phyloP scores from a whole-genome alignment of 129 eudicot species.

The Pseudognaphalium luteoalbum region DNA sequence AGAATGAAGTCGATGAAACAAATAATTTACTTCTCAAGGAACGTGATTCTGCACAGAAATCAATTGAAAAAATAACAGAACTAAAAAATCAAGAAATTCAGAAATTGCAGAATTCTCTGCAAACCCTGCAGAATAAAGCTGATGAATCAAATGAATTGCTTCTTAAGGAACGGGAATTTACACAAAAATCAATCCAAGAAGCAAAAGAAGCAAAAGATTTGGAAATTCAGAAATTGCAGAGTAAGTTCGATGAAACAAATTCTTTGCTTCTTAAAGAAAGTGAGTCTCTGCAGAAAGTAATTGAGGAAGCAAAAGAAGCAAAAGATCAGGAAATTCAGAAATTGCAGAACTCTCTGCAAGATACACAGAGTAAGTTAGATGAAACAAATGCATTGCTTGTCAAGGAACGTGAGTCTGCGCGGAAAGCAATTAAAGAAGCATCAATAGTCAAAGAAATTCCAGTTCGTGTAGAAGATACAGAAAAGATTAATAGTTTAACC shows the following conservation, averaged over 20 bases:
- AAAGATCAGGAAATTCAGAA: slow-evolving; percentile 64
- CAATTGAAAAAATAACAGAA: slow-evolving; percentile 67
- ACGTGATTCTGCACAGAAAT: slow-evolving; percentile 65
- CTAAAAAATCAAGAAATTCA: slow-evolving; percentile 66
- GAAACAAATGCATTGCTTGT: slow-evolving; percentile 62
- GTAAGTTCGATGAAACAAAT: slow-evolving; percentile 65
- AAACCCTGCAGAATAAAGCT: slow-evolving; percentile 58
- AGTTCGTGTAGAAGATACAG: slow-evolving; percentile 80
- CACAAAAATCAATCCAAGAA: slow-evolving; percentile 77
- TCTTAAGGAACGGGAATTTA: slow-evolving; percentile 59
- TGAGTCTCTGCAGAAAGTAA: slow-evolving; percentile 67
- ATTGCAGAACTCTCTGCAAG: slow-evolving; percentile 68
- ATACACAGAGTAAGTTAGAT: slow-evolving; percentile 62
- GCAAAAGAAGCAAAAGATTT: slow-evolving; percentile 70
- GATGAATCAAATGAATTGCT: slow-evolving; percentile 62
- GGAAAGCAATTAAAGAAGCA: slow-evolving; percentile 79
- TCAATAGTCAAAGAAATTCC: slow-evolving; percentile 66
- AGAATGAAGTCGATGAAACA: slow-evolving; percentile 59
- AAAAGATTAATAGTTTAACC: slow-evolving; percentile 64
- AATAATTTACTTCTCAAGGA: slow-evolving; percentile 54
- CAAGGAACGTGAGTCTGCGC: slow-evolving; percentile 76
- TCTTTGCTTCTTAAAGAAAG: slow-evolving; percentile 62
- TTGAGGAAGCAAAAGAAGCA: slow-evolving; percentile 60
- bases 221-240: slow-evolving; percentile 65
- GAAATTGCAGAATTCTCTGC: slow-evolving; percentile 63